A percentile compares a stretch with the other conserved stretches of the same genome.
Evolutionary conservation across 371 early-diverging fungal species (phyloP).

Genomic region (Mortierella sp.): DNA sequence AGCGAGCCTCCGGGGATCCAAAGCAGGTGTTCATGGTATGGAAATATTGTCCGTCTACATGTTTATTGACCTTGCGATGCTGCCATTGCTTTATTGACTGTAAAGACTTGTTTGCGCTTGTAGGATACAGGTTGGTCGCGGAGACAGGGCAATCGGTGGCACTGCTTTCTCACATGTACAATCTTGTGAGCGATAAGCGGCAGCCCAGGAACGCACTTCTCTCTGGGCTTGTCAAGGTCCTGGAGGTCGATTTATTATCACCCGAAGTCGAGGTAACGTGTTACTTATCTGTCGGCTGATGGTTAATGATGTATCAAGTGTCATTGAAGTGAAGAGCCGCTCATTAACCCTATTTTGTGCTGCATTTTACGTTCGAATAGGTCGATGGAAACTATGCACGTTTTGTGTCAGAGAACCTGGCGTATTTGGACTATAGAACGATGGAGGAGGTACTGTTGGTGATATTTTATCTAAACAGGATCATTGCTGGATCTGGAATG

Average conservation of each 20-base stretch:
- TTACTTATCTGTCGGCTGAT: background rate
- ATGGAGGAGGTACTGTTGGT: constrained; percentile 86
- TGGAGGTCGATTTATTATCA: constrained; percentile 68
- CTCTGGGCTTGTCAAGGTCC: constrained; percentile 72
- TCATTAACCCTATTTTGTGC: constrained; percentile 6
- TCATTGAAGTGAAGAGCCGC: background rate
- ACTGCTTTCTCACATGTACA: constrained; percentile 75
- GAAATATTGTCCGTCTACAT: too few relatives aligned
- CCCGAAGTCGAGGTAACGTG: constrained; percentile 34
- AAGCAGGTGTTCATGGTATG: constrained; percentile 50
- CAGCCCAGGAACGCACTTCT: constrained; percentile 82
- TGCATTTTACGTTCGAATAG: constrained; percentile 21
- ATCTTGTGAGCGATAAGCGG: constrained; percentile 76
- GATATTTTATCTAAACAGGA: constrained; percentile 75
- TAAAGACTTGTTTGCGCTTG: background rate
- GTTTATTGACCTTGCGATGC: too few relatives aligned
- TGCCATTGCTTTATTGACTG: background rate
- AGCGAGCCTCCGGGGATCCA: constrained; percentile 55
- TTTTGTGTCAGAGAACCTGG: constrained; percentile 87
- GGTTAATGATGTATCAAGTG: background rate
- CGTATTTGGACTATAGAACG: constrained; percentile 78
- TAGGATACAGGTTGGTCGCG: constrained; percentile 65
- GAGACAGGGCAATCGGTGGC: constrained; percentile 71
- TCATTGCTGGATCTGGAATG: constrained; percentile 78
- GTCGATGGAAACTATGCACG: constrained; percentile 72